Evolutionary conservation across 2,329 filamentous ascomycete species (phyloP), one percentile per base, ranked within the genome.

Genomic region (Fusarium sp.): DNA sequence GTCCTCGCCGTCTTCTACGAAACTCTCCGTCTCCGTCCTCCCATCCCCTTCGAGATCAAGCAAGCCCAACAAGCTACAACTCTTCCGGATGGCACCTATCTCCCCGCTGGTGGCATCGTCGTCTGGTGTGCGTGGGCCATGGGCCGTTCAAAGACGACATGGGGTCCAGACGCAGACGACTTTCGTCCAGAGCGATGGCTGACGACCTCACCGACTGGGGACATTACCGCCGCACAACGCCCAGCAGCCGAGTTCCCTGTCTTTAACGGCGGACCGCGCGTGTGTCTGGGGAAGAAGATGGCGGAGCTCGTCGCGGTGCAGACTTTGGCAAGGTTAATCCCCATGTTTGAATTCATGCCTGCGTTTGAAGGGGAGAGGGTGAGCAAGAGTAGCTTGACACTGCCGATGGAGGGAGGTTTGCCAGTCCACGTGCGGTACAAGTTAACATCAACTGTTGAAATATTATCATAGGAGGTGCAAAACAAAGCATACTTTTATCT

Each of bases 71-170:
- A 80, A 57, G 75, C 81, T 16, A 84, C 83, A 3, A 85, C 83
- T 0, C 81, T 91, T 2, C 88, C 88, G 0, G 88, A 90, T 70
- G 87, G 87, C 4, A 90, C 88, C 0, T 83, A 81, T 50, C 80
- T 91, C 4, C 87, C 87, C 0, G 74, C 78, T 27, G 75, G 79
- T 11, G 81, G 87, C 0, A 81, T 91, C 23, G 79, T 90, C 3
- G 79, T 90, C 3, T 91, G 88, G 88, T 89, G 86, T 66, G 80
- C 86, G 3, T 90, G 87, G 86, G 86, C 89, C 0, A 86, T 90
- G 82, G 87, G 88, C 67, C 81, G 88, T 10, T 89, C 88, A 1
- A 76, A 69, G 9, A 69, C 78, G 2, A 88, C 81, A 0, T 90
- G 87, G 86, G 88, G 87, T 5, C 74, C 79, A 0, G 85, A 89